Conservation (phyloP, 257 asterid genomes). For the Nicotiana benthamiana region DNA sequence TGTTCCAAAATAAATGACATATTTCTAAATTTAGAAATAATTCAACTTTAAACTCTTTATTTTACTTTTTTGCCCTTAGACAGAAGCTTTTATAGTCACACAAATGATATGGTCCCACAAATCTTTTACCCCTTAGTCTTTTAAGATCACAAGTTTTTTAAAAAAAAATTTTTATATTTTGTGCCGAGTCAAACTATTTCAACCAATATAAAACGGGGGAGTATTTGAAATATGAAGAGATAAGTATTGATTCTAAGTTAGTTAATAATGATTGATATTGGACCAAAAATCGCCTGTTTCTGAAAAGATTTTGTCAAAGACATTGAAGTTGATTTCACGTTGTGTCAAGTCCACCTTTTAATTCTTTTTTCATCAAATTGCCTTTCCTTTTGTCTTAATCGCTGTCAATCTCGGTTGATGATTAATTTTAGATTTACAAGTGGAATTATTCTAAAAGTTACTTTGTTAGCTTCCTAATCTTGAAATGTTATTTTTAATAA, state of each 20-base stretch:
- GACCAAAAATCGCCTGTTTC: background rate
- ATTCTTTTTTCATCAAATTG: background rate
- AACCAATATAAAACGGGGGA: too few species aligned
- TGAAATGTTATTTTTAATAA: background rate
- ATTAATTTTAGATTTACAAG: background rate
- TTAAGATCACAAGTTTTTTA: too few species aligned
- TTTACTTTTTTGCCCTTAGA: too few species aligned
- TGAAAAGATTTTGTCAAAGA: background rate
- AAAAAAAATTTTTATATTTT: too few species aligned
- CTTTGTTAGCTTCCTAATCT: background rate
- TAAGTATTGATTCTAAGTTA: background rate
- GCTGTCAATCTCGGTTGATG: background rate
- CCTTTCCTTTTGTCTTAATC: background rate
- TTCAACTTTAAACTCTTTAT: too few species aligned
- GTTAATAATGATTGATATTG: background rate
- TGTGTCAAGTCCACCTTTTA: background rate
- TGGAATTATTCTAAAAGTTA: background rate
- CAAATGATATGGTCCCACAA: too few species aligned
- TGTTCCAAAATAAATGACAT: too few species aligned
- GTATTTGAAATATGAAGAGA: background rate
- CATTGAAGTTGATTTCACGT: slow-evolving; percentile 5
- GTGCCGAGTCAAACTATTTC: too few species aligned
- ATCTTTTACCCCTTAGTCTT: too few species aligned
- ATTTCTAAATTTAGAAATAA: too few species aligned
- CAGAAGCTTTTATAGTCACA: too few species aligned